Percentiles rank a stretch among this genome's conserved stretches.
Conservation (phyloP, 345 rosid genomes). For the Salix viminalis region DNA sequence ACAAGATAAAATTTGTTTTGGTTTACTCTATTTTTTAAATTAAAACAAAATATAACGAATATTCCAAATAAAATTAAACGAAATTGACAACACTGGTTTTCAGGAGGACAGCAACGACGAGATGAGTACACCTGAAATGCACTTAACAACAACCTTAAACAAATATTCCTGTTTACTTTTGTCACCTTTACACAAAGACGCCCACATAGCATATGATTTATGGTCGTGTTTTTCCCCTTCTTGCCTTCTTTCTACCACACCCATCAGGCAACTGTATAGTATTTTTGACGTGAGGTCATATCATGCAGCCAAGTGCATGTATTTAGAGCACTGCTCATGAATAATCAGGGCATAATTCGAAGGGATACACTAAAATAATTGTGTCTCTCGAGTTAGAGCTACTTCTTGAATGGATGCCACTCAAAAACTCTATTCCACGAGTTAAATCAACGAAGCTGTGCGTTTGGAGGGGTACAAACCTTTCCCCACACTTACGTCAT, state of each 20-base stretch:
- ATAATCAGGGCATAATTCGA: not conserved
- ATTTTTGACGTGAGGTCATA: not conserved
- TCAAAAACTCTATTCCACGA: not conserved
- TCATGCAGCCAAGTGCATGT: conserved; percentile 11
- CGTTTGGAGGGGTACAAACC: conserved; percentile 25
- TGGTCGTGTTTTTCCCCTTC: not conserved
- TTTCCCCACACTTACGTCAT: conserved; percentile 18
- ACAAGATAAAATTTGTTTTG: no score
- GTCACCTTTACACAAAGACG: not conserved
- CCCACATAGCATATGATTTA: not conserved
- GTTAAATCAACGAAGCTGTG: conserved; percentile 24
- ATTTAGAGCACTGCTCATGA: not conserved
- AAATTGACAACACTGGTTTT: no score
- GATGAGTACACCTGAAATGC: not conserved
- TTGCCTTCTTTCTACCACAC: not conserved
- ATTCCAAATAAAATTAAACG: no score
- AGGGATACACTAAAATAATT: not conserved
- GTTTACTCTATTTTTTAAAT: no score
- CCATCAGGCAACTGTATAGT: not conserved
- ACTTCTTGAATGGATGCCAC: not conserved
- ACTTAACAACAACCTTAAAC: not conserved
- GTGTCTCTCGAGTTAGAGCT: not conserved
- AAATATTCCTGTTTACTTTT: not conserved
- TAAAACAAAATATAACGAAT: no score
- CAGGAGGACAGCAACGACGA: no score